These are phyloP conservation scores for Tephrocybe sp. DNA, from an alignment of 768 basidiomycete species.

Conservation along the genomic window DNA sequence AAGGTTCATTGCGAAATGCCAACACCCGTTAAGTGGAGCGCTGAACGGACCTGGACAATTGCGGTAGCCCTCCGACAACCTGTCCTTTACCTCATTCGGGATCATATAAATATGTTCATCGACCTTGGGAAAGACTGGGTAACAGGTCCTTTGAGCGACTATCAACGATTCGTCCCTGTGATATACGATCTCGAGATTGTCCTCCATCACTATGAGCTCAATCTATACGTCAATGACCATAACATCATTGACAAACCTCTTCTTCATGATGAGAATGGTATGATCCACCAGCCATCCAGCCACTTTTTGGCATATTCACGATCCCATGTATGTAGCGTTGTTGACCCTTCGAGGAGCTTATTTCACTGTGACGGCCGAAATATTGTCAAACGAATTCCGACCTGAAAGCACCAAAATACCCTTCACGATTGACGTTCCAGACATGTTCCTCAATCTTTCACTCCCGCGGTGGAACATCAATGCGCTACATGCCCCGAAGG, in stretches of 20 bases:
- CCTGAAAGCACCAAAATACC: conserved; percentile 66
- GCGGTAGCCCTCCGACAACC: conserved; percentile 71
- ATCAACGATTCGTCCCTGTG: conserved; percentile 81
- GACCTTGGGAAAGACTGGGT: conserved; percentile 94
- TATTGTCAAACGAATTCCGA: conserved; percentile 71
- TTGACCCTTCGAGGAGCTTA: conserved; percentile 60
- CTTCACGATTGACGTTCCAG: conserved; percentile 60
- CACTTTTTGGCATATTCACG: neutral
- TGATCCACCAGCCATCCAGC: conserved; percentile 5
- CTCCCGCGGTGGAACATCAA: conserved; percentile 91
- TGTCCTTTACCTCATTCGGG: conserved; percentile 75
- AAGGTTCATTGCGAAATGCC: conserved; percentile 76
- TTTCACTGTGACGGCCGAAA: conserved; percentile 47
- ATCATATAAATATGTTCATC: conserved; percentile 92
- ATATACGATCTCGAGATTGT: conserved; percentile 69
- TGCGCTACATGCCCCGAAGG: conserved; percentile 59
- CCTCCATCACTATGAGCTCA: conserved; percentile 73
- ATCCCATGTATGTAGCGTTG: conserved; percentile 50
- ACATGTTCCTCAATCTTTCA: conserved; percentile 56
- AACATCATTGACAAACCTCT: conserved; percentile 93
- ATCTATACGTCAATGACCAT: conserved; percentile 89
- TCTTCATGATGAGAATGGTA: conserved; percentile 82
- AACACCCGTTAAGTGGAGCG: conserved; percentile 81
- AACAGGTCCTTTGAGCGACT: conserved; percentile 77
- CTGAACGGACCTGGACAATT: conserved; percentile 74